A percentile compares a stretch with the other conserved stretches of the same genome.
Evolutionary conservation across 2,329 filamentous ascomycete species (phyloP).

Genomic region (Phoma sp.): DNA sequence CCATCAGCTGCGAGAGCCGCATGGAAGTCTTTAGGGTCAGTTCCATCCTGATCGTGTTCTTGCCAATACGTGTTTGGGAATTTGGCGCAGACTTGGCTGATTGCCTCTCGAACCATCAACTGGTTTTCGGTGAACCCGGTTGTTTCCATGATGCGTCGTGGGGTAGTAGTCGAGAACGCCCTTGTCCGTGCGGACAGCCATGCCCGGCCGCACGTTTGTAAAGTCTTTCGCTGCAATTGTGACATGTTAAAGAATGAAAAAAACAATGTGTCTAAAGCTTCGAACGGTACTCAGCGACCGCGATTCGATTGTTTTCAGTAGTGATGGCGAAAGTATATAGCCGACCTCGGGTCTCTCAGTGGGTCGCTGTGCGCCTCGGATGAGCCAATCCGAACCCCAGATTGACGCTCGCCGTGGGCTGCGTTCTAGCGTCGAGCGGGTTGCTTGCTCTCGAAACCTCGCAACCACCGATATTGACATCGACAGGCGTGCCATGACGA

Average conservation of each 20-base stretch:
- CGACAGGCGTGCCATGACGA: background rate
- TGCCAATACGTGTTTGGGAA: constrained; percentile 80
- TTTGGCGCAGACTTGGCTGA: constrained; percentile 70
- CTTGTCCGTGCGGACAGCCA: constrained; percentile 2
- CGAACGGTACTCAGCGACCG: background rate
- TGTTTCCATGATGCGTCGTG: constrained; percentile 69
- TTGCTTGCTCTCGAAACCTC: background rate
- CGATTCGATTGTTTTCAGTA: background rate
- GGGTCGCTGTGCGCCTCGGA: constrained; percentile 1
- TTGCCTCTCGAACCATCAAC: constrained; percentile 72
- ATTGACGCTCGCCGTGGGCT: constrained; percentile 3
- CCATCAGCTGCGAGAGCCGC: constrained; percentile 75
- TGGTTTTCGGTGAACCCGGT: constrained; percentile 76
- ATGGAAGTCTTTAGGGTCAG: constrained; percentile 78
- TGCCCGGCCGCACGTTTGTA: constrained; percentile 3
- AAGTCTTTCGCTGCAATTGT: background rate
- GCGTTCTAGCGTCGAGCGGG: constrained; percentile 3
- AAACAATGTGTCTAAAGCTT: background rate
- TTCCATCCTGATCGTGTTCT: constrained; percentile 71
- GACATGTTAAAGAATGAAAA: background rate
- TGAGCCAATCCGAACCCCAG: constrained; percentile 5
- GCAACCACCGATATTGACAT: background rate
- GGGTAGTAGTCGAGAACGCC: constrained; percentile 40
- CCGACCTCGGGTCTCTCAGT: constrained; percentile 7
- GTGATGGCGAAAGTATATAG: constrained; percentile 10